These are phyloP conservation scores for Pseudopediastrum boryanum DNA, from an alignment of 139 green algal species.

Conservation along the genomic window DNA sequence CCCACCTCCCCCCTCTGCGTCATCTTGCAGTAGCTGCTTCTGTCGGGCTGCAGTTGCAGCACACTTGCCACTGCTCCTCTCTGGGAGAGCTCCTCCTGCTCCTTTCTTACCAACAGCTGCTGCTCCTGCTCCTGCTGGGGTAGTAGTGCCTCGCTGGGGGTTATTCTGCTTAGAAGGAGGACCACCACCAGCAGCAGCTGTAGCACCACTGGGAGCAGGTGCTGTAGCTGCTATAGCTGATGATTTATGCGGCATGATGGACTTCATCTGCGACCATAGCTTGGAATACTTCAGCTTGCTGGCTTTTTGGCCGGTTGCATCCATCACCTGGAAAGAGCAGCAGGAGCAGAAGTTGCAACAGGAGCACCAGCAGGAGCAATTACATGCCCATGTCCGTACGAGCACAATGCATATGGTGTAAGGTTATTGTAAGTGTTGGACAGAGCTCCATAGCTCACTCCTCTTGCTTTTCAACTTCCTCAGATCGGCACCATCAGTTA, in stretches of 20 bases:
- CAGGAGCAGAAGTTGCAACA: not conserved
- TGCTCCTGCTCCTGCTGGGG: too few species aligned
- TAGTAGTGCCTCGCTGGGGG: too few species aligned
- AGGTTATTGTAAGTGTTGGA: not conserved
- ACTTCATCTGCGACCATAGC: not conserved
- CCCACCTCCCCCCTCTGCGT: too few species aligned
- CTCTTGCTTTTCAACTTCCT: too few species aligned
- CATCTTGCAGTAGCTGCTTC: too few species aligned
- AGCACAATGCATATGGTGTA: not conserved
- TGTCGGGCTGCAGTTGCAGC: too few species aligned
- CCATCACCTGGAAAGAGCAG: not conserved
- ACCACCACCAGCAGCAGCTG: slow-evolving; percentile 15
- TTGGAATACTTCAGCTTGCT: not conserved
- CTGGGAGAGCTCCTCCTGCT: too few species aligned
- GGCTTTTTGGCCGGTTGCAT: not conserved
- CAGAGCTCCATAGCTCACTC: not conserved
- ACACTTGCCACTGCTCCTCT: too few species aligned
- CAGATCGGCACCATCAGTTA: not conserved
- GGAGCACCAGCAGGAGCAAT: not conserved
- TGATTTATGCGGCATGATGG: not conserved
- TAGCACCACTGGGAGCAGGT: not conserved
- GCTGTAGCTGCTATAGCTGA: not conserved
- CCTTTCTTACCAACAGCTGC: too few species aligned
- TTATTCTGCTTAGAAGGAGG: too few species aligned
- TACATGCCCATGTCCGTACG: not conserved